Percentiles rank a stretch among this genome's conserved stretches.
These are phyloP conservation scores for Cyanidiococcus yangmingshanensis DNA, from an alignment of 23 red algal species.

Conservation along the genomic window DNA sequence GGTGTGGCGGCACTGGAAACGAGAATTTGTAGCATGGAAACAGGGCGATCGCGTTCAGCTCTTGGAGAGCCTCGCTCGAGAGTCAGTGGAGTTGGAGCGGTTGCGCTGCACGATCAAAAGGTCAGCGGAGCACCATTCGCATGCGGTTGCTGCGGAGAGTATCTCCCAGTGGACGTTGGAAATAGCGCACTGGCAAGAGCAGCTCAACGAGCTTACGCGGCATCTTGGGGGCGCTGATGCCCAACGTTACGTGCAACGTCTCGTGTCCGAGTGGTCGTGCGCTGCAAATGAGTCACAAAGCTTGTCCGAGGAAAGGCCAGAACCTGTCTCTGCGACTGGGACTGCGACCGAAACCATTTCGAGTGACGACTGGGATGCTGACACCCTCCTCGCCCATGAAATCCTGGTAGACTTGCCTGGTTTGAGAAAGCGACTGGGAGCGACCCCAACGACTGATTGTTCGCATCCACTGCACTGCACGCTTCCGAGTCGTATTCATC, in stretches of 20 bases:
- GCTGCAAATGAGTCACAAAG: neutral
- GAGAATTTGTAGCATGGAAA: neutral
- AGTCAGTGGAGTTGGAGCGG: neutral
- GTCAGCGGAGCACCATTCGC: neutral
- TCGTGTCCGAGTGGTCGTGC: neutral
- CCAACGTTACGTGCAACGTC: neutral
- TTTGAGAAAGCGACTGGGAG: neutral
- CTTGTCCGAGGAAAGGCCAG: neutral
- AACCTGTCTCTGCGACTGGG: neutral
- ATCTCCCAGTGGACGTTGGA: neutral
- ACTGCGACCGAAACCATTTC: neutral
- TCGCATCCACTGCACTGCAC: neutral
- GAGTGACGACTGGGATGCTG: neutral
- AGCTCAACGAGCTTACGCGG: neutral
- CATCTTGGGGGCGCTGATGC: neutral
- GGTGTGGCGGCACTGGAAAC: neutral
- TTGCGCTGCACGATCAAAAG: neutral
- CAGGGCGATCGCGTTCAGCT: neutral
- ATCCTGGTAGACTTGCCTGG: conserved; percentile 3
- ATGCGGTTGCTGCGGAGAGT: neutral
- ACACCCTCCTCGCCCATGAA: conserved; percentile 4
- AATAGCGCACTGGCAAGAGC: neutral
- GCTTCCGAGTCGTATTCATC: neutral
- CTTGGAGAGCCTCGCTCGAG: neutral
- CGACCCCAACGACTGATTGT: neutral